Evolutionary conservation across 768 basidiomycete genomes (phyloP).

Genomic region (Hortiboletus campestris): DNA sequence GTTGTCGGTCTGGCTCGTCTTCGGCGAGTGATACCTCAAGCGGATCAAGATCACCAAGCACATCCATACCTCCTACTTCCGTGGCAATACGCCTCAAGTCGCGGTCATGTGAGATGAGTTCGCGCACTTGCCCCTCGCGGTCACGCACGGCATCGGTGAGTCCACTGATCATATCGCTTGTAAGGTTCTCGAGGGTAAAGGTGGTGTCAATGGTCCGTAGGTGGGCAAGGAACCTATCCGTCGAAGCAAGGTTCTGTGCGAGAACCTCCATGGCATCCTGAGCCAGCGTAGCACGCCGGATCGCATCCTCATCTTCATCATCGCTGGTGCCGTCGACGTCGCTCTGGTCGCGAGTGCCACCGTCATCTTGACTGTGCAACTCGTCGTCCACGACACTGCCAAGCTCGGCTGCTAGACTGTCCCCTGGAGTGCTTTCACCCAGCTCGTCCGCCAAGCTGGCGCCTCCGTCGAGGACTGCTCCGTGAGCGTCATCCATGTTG

Average conservation of each 20-base stretch:
- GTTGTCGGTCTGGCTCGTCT: constrained; percentile 27
- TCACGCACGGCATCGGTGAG: constrained; percentile 75
- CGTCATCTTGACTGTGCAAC: constrained; percentile 9
- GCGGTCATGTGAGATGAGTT: constrained; percentile 72
- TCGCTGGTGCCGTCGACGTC: constrained; percentile 16
- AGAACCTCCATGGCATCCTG: constrained; percentile 72
- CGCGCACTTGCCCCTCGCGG: constrained; percentile 79
- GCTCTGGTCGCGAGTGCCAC: constrained; percentile 11
- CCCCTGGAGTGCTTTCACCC: constrained; percentile 17
- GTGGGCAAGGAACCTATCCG: constrained; percentile 72
- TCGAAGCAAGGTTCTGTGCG: constrained; percentile 70
- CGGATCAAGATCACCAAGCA: constrained; percentile 65
- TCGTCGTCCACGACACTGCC: constrained; percentile 22
- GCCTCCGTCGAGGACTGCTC: constrained; percentile 22
- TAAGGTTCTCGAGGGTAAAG: constrained; percentile 58
- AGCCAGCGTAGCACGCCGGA: constrained; percentile 21
- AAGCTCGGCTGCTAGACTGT: constrained; percentile 25
- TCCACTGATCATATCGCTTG: constrained; percentile 72
- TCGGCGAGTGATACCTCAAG: constrained; percentile 43
- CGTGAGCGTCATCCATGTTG: constrained; percentile 31
- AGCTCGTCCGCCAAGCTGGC: constrained; percentile 48
- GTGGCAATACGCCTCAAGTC: constrained; percentile 75
- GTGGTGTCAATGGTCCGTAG: constrained; percentile 64
- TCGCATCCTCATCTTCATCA: constrained; percentile 30
- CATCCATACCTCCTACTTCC: constrained; percentile 76